Evolutionary conservation across 805 yeast genomes (phyloP), one percentile per base, ranked within the genome.

Genomic region (Candida silvatica): DNA sequence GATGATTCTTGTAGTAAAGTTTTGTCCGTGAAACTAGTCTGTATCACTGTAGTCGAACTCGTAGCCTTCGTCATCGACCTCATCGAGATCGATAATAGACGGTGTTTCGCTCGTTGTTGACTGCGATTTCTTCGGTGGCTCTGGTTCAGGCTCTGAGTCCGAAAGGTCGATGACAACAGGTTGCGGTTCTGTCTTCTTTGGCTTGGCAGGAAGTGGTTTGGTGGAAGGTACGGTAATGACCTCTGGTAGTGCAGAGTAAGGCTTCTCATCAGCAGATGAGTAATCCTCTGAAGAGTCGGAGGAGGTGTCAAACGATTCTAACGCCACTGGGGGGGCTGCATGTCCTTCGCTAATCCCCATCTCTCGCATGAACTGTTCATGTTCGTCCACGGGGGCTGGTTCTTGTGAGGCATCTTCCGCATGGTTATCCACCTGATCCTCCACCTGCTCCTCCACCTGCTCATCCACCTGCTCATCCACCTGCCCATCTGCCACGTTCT

Each of bases 11-110:
- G 6, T 17, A 11, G 23, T 9, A 11, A 29, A 29, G 22, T 29
- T 8, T 11, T 17, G 18, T 8, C 20, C 4, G 14, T 6, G 9
- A 7, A 16, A 7, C 38, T 30, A 54, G 20, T 48, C 52, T 9
- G 51, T 51, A 35, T 59, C 64, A 42, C 61, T 58, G 36, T 63
- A 64, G 31, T 67, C 74, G 41, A 69, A 68, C 0, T 69, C 75
- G 45, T 61, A 69, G 17, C 61, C 70, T 8, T 58, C 62, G n/a
- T 18, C 38, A 2, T 39, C 39, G 7, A 31, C 32, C 5, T 37
- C 27, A n/a, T 28, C 37, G 22, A 28, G 29, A 12, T 32, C 29
- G n/a, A 32, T 25, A n/a, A 32, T 28, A 22, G 15, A 22, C 5
- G 33, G 33, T 11, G 33, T 12, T 6, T 23, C 25, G 12, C 12